These are phyloP conservation scores for Tetrapisispora taiwanensis DNA, from an alignment of 805 yeast genomes.

Conservation along the genomic window DNA sequence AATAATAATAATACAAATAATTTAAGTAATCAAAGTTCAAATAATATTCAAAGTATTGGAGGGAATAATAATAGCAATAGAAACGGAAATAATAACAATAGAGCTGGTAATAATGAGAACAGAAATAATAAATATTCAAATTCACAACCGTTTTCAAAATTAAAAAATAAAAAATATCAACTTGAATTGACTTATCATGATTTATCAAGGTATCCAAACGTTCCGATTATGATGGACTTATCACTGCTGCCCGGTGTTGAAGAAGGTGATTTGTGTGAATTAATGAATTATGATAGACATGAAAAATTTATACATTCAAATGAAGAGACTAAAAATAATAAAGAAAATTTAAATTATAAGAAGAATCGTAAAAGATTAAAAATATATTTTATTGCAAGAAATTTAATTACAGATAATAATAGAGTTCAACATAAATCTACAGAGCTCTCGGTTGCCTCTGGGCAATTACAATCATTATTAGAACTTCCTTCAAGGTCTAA, in stretches of 20 bases:
- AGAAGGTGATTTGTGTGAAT: slow-evolving; percentile 71
- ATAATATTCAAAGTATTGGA: not conserved
- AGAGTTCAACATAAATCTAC: slow-evolving; percentile 1
- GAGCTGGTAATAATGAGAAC: too few species aligned
- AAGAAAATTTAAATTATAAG: not conserved
- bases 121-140: not conserved
- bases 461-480: slow-evolving; percentile 47
- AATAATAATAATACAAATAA: not conserved
- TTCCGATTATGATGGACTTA: slow-evolving; percentile 55
- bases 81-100: too few species aligned
- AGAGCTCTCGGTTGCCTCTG: slow-evolving; percentile 48
- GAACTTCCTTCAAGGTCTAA: slow-evolving; percentile 59
- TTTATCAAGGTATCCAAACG: slow-evolving; percentile 37
- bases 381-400: slow-evolving; percentile 10
- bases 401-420: slow-evolving; percentile 1
- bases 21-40: not conserved
- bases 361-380: slow-evolving; percentile 4
- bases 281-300: slow-evolving; percentile 36
- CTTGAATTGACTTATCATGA: slow-evolving; percentile 49
- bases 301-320: slow-evolving; percentile 4
- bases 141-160: slow-evolving; percentile 3
- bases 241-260: slow-evolving; percentile 48
- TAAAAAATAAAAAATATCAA: slow-evolving; percentile 9
- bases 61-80: too few species aligned
- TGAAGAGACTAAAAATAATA: not conserved